These are phyloP conservation scores for Coemansia sp. DNA, from an alignment of 192 early-diverging fungal genomes.

Conservation along the genomic window DNA sequence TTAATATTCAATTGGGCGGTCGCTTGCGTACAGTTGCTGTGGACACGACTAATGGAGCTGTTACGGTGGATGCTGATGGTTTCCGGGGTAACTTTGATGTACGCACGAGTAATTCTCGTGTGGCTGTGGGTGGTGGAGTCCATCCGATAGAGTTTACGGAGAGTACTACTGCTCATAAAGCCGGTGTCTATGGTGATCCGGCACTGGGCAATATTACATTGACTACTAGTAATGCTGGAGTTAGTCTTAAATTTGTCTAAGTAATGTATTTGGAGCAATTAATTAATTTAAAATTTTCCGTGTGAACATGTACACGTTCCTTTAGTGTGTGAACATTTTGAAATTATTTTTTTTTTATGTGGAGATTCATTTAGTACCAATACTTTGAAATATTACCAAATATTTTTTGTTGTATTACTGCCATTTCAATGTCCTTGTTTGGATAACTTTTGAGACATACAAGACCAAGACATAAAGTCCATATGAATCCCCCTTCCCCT, in stretches of 20 bases:
- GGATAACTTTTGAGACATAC: too few relatives aligned
- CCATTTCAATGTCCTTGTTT: too few relatives aligned
- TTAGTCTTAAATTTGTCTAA: conserved; percentile 9
- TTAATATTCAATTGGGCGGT: conserved; percentile 7
- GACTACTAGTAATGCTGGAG: conserved; percentile 22
- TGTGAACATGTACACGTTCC: background rate
- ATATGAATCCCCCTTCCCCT: too few relatives aligned
- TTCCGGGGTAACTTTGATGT: conserved; percentile 34
- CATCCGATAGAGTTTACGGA: background rate
- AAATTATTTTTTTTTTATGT: too few relatives aligned
- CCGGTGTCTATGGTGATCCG: conserved; percentile 12
- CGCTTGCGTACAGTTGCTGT: background rate
- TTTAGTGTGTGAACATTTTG: background rate
- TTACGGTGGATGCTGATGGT: conserved; percentile 1
- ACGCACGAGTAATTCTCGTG: conserved; percentile 26
- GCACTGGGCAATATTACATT: conserved; percentile 13
- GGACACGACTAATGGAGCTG: conserved; percentile 19
- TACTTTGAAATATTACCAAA: too few relatives aligned
- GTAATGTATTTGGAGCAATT: background rate
- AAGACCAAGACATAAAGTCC: too few relatives aligned
- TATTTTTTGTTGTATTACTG: too few relatives aligned
- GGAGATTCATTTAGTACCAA: too few relatives aligned
- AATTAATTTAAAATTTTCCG: background rate
- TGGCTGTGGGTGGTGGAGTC: background rate
- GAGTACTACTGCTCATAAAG: conserved; percentile 3